phyloP scores from a whole-genome alignment of 1,139 yeast genomes.

The Saccharomycopsis hybrid region DNA sequence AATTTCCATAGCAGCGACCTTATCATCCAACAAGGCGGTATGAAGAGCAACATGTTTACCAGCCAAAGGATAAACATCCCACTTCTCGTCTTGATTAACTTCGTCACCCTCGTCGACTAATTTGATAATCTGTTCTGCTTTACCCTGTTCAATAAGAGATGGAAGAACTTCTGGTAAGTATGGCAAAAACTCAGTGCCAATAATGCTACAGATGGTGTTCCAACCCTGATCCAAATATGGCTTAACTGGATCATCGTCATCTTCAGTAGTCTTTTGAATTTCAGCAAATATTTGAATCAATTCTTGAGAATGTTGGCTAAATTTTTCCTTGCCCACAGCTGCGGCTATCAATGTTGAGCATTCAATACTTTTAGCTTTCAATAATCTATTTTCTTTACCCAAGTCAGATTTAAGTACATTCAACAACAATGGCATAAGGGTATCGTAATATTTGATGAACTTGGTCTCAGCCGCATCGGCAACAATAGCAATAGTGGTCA shows the following conservation, averaged over 20 bases:
- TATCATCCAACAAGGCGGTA: constrained; percentile 86
- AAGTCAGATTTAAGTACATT: constrained; percentile 74
- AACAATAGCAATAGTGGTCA: constrained; percentile 92
- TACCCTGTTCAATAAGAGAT: constrained; percentile 76
- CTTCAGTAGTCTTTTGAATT: constrained; percentile 55
- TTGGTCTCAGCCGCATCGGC: constrained; percentile 96
- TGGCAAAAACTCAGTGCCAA: constrained; percentile 85
- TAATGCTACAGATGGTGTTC: constrained; percentile 85
- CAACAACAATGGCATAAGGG: constrained; percentile 84
- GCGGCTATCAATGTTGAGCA: constrained; percentile 90
- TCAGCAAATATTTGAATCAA: constrained; percentile 66
- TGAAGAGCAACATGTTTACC: constrained; percentile 95
- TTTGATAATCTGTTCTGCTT: constrained; percentile 83
- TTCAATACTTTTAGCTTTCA: constrained; percentile 92
- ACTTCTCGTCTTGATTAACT: constrained; percentile 77
- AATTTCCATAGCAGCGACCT: constrained; percentile 85
- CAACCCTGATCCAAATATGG: constrained; percentile 91
- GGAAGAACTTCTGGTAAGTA: constrained; percentile 85
- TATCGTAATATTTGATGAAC: constrained; percentile 86
- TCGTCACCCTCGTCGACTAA: constrained; percentile 78
- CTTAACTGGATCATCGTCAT: constrained; percentile 78
- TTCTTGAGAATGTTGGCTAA: constrained; percentile 68
- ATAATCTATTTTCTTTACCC: constrained; percentile 70
- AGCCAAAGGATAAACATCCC: constrained; percentile 88
- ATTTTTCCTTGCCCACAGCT: constrained; percentile 95